A percentile compares a stretch with the other conserved stretches of the same genome.
phyloP scores from a whole-genome alignment of 2,329 filamentous ascomycete species.

The Ophiocordyceps australis region DNA sequence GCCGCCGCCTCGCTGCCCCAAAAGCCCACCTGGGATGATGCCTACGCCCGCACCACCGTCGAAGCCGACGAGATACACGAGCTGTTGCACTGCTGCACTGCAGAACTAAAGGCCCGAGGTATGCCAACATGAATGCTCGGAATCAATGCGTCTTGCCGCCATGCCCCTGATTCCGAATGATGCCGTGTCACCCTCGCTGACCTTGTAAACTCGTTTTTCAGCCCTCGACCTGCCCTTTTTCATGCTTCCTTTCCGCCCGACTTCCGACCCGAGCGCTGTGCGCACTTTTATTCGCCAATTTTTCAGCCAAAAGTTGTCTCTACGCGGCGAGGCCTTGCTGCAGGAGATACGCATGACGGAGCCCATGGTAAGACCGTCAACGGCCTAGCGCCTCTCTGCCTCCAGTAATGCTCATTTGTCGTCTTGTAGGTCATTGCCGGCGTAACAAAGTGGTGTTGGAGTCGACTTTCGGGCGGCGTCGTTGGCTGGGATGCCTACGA shows the following conservation, averaged over 20 bases:
- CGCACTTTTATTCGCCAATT: constrained; percentile 87
- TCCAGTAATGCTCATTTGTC: neutral
- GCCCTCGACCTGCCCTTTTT: constrained; percentile 84
- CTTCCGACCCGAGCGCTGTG: constrained; percentile 78
- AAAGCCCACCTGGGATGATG: constrained; percentile 74
- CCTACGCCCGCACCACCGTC: constrained; percentile 67
- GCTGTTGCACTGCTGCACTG: constrained; percentile 65
- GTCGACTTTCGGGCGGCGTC: constrained; percentile 72
- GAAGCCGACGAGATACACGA: constrained; percentile 85
- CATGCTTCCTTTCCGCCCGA: constrained; percentile 83
- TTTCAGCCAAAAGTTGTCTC: constrained; percentile 52
- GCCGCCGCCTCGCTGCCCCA: constrained; percentile 32
- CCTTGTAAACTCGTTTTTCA: constrained; percentile 15
- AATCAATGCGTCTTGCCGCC: neutral
- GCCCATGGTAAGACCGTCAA: constrained; percentile 60
- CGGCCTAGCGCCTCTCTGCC: neutral
- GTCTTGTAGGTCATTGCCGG: constrained; percentile 62
- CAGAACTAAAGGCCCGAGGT: constrained; percentile 92
- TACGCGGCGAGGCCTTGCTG: constrained; percentile 51
- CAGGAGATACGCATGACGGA: constrained; percentile 88
- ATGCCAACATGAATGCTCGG: constrained; percentile 15
- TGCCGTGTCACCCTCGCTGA: constrained; percentile 1
- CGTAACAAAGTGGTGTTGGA: constrained; percentile 98
- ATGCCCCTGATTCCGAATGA: neutral
- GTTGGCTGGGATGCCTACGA: constrained; percentile 97